Base-by-base conservation (phyloP, 2,329 filamentous ascomycete genomes). In the Thielaviopsis populi region DNA sequence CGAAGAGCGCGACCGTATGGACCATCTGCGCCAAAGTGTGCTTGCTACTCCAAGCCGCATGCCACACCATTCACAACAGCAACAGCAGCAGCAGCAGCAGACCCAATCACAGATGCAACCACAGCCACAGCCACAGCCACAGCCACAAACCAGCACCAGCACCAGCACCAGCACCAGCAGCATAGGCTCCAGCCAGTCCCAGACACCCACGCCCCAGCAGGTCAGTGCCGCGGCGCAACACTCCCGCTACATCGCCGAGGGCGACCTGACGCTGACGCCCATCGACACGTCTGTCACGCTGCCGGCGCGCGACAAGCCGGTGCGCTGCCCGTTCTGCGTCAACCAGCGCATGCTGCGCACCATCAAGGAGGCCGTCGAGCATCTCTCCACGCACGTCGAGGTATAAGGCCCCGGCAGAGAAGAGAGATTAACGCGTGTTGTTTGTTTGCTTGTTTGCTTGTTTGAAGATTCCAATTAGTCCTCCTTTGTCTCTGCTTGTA, bases 301-400 rank as follows among this genome's bases (percentile, higher is more conserved):
- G 33, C 74, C 77, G 3, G 71, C 72, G 5, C 73, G 75, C 40
- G 79, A 83, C 42, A 72, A 76, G 22, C 80, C 81, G 1, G 70
- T 83, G 33, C 75, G 81, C 19, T 84, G 82, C 67, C 82, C 82
- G 0, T 84, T 83, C 68, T 84, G 82, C 67, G 77, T 84, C 42
- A 84, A 84, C 68, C 79, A 82, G 68, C 76, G 82, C 5, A 82
- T 84, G 80, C 74, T 84, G 61, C 75, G 81, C 19, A 80, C 77
- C 0, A 81, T 84, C 56, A 83, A 82, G 71, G 82, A 84, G 70
- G 80, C 82, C 3, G 81, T 84, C 2, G 82, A 84, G 70, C 82
- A 84, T 69, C 75, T 84, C 76, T 81, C 81, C 11, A 83, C 80
- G 1, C 82, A 84, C 66, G 82, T 84, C 3, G 77, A 83, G 15